Conservation (phyloP, 371 early-diverging fungal species). For the Mucor circinelloides region DNA sequence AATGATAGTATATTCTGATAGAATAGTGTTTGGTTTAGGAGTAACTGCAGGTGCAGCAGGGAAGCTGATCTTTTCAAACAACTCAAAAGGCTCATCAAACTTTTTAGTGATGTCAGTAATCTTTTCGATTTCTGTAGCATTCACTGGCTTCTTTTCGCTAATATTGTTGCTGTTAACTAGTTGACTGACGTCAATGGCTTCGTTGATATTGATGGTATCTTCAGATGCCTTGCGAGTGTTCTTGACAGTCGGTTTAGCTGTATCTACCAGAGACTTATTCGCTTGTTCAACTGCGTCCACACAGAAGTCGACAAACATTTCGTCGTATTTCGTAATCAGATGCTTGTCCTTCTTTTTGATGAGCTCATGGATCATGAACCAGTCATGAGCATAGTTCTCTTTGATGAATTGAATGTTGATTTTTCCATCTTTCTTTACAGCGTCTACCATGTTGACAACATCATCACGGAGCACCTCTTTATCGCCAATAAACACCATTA, state of each 20-base stretch:
- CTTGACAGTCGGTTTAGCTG: neutral
- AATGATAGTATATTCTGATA: conserved; percentile 8
- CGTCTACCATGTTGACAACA: conserved; percentile 24
- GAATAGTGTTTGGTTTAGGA: conserved; percentile 12
- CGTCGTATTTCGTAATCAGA: conserved; percentile 32
- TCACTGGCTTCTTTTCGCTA: neutral
- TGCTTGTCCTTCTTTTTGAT: conserved; percentile 33
- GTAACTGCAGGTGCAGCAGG: neutral
- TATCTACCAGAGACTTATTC: neutral
- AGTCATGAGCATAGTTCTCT: conserved; percentile 43
- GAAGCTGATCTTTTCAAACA: conserved; percentile 1
- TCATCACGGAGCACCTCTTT: conserved; percentile 47
- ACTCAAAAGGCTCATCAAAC: neutral
- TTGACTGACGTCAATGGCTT: neutral
- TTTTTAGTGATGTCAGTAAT: neutral
- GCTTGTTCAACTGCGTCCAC: conserved; percentile 18
- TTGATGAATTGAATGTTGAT: conserved; percentile 23
- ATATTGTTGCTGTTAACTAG: neutral
- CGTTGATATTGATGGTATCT: neutral
- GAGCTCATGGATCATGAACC: conserved; percentile 46
- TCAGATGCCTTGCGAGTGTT: neutral
- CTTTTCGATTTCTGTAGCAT: neutral
- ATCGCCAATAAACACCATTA: conserved; percentile 37
- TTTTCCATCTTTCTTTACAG: conserved; percentile 24
- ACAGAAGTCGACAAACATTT: conserved; percentile 28